Percentiles rank a stretch among this genome's conserved stretches.
These are phyloP conservation scores for Wolfiporia cocos DNA, from an alignment of 1,284 basidiomycete species.

Conservation along the genomic window DNA sequence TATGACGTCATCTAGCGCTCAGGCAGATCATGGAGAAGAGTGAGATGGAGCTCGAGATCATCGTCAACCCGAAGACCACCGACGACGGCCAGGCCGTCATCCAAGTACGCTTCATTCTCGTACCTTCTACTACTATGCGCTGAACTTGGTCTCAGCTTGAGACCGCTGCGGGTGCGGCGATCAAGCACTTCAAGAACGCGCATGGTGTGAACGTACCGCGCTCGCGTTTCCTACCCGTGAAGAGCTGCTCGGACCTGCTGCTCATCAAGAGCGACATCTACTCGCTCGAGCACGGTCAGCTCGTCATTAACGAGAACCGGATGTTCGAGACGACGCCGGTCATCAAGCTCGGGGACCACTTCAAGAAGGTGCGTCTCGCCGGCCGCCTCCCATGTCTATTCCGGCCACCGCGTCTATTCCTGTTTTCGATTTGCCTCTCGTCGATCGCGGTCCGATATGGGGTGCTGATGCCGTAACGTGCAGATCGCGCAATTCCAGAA, in stretches of 20 bases:
- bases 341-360: constrained; percentile 94
- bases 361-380: constrained; percentile 51
- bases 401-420: too few species aligned
- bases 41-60: constrained; percentile 86
- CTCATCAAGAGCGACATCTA: constrained; percentile 98
- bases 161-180: constrained; percentile 95
- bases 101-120: constrained; percentile 2
- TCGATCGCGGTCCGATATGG: too few species aligned
- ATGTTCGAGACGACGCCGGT: constrained; percentile 96
- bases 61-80: constrained; percentile 89
- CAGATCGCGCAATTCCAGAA: constrained; percentile 97
- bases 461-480: constrained; percentile 17
- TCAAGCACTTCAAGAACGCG: constrained; percentile 94
- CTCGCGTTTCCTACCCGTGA: constrained; percentile 95
- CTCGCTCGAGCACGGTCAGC: constrained; percentile 90
- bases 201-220: constrained; percentile 99
- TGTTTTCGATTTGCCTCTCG: too few species aligned
- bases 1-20: constrained; percentile 35
- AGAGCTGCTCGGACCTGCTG: constrained; percentile 87
- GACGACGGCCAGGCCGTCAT: constrained; percentile 64
- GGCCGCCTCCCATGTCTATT: too few species aligned
- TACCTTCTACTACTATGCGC: too few species aligned
- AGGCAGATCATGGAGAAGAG: constrained; percentile 92
- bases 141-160: too few species aligned
- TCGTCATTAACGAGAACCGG: constrained; percentile 85